Percentiles rank a stretch among this genome's conserved stretches.
These are phyloP conservation scores for Helotiales sp. DNA, from an alignment of 2,329 filamentous ascomycete genomes.

Conservation along the genomic window DNA sequence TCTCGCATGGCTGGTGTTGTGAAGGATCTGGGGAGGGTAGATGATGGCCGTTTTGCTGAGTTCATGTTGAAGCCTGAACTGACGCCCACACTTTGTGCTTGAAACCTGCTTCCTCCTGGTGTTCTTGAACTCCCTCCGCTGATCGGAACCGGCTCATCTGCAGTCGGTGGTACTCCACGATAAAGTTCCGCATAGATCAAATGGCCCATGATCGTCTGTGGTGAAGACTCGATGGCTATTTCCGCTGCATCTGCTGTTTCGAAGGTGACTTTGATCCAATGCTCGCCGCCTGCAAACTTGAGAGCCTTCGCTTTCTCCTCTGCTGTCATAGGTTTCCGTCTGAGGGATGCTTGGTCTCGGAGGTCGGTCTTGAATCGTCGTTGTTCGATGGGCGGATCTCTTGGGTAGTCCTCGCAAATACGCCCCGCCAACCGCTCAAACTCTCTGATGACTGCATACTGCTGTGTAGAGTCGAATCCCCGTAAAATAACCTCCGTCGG, in stretches of 20 bases:
- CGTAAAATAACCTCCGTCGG: conserved; percentile 84
- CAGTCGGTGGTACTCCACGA: conserved; percentile 64
- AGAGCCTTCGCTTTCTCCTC: conserved; percentile 82
- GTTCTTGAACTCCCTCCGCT: conserved; percentile 11
- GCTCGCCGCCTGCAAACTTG: conserved; percentile 78
- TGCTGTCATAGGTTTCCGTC: conserved; percentile 66
- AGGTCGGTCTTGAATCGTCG: conserved; percentile 76
- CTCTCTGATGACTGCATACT: conserved; percentile 88
- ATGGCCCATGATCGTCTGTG: conserved; percentile 73
- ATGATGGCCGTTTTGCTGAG: conserved; percentile 26
- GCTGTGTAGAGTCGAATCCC: conserved; percentile 71
- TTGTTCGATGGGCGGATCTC: conserved; percentile 75
- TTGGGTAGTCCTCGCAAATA: conserved; percentile 92
- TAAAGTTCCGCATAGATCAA: conserved; percentile 75
- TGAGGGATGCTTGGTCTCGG: conserved; percentile 72
- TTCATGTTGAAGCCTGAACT: conserved; percentile 21
- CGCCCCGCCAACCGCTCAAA: conserved; percentile 85
- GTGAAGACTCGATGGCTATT: conserved; percentile 70
- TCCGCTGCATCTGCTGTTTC: conserved; percentile 75
- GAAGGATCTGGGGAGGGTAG: conserved; percentile 37
- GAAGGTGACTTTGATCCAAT: conserved; percentile 91
- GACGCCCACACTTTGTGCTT: conserved; percentile 22
- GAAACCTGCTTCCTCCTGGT: conserved; percentile 18
- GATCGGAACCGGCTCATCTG: conserved; percentile 65
- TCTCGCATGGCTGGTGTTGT: conserved; percentile 38